These are phyloP conservation scores for Arxiozyma telluris DNA, from an alignment of 1,139 yeast species.

Conservation along the genomic window DNA sequence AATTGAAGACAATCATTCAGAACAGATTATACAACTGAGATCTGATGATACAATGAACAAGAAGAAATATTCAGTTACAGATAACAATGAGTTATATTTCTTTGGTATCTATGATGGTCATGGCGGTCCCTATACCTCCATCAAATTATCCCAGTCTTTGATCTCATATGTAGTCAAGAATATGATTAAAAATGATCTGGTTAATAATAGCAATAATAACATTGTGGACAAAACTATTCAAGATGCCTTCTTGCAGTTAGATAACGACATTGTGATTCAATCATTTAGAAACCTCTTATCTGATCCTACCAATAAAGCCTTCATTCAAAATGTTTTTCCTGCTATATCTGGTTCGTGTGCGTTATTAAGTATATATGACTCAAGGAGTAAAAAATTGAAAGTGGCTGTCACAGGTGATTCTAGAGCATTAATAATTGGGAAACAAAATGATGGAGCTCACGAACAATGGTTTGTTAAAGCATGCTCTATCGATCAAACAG, in stretches of 20 bases:
- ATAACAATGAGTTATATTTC: conserved; percentile 80
- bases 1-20: conserved; percentile 89
- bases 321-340: conserved; percentile 61
- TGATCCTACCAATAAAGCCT: conserved; percentile 44
- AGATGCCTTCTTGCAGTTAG: conserved; percentile 72
- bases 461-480: conserved; percentile 85
- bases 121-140: conserved; percentile 91
- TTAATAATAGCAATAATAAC: neutral
- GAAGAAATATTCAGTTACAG: conserved; percentile 56
- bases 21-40: conserved; percentile 47
- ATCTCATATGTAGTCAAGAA: conserved; percentile 59
- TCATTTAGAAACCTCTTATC: conserved; percentile 62
- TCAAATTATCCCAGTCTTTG: conserved; percentile 70
- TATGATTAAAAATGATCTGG: neutral
- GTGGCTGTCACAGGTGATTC: conserved; percentile 98
- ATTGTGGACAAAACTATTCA: conserved; percentile 68
- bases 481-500: conserved; percentile 87
- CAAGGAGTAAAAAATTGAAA: conserved; percentile 58
- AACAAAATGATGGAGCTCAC: conserved; percentile 32
- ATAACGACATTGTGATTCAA: conserved; percentile 75
- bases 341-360: conserved; percentile 97
- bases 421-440: conserved; percentile 79
- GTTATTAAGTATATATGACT: conserved; percentile 74
- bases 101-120: conserved; percentile 97
- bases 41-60: neutral